Percentiles rank a stretch among this genome's conserved stretches.
Conservation (phyloP, 2,329 filamentous ascomycete genomes). For the Paecilomyces sp. region DNA sequence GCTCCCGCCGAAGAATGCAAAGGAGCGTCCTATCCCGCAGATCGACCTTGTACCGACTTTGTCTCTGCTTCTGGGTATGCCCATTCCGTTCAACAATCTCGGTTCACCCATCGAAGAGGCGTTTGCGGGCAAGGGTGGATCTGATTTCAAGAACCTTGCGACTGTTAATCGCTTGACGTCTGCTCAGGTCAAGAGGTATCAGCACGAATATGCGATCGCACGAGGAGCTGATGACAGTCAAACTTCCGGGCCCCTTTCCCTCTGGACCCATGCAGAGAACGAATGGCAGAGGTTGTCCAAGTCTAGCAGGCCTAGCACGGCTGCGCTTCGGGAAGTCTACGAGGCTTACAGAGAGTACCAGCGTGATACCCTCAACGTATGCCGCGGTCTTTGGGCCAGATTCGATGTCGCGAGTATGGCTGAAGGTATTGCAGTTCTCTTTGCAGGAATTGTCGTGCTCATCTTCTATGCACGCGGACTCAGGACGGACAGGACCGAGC, state of each 20-base stretch:
- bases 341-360: slow-evolving; percentile 67
- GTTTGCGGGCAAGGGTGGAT: slow-evolving; percentile 64
- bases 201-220: slow-evolving; percentile 70
- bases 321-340: slow-evolving; percentile 38
- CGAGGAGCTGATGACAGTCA: slow-evolving; percentile 59
- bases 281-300: slow-evolving; percentile 43
- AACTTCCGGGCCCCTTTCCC: slow-evolving; percentile 47
- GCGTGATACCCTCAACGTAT: slow-evolving; percentile 67
- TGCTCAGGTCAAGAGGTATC: slow-evolving; percentile 84
- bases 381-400: slow-evolving; percentile 79
- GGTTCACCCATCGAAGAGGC: slow-evolving; percentile 91
- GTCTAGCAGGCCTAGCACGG: slow-evolving; percentile 25
- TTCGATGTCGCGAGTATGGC: slow-evolving; percentile 87
- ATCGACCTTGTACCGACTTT: slow-evolving; percentile 95
- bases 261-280: slow-evolving; percentile 56
- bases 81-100: slow-evolving; percentile 93
- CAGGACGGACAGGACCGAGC: slow-evolving; percentile 44
- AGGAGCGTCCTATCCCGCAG: slow-evolving; percentile 66
- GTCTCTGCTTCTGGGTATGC: slow-evolving; percentile 77
- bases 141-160: slow-evolving; percentile 70
- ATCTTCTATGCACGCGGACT: slow-evolving; percentile 63
- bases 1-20: slow-evolving; percentile 60
- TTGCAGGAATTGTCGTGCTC: slow-evolving; percentile 60
- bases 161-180: slow-evolving; percentile 69
- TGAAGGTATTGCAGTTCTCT: slow-evolving; percentile 66